Evolutionary conservation across 2,329 filamentous ascomycete genomes (phyloP).

Genomic region (Rutstroemia sp.): DNA sequence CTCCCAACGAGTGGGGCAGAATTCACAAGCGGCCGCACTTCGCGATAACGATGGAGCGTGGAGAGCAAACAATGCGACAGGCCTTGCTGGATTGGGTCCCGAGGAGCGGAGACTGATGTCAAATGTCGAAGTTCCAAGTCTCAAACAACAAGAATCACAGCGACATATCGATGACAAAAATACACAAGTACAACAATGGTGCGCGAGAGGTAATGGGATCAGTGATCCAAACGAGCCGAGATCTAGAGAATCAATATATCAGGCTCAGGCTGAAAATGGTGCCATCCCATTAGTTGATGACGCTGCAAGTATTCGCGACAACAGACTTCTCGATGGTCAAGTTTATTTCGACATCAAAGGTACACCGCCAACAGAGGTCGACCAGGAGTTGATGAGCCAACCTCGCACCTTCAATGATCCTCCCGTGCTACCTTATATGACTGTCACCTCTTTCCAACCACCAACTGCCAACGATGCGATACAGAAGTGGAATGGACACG

Average conservation of each 20-base stretch:
- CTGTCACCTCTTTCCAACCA: slow-evolving; percentile 34
- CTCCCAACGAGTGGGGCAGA: slow-evolving; percentile 6
- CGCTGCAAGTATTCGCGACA: slow-evolving; percentile 27
- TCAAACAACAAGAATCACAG: slow-evolving; percentile 29
- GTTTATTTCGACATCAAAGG: slow-evolving; percentile 25
- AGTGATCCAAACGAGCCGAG: slow-evolving; percentile 18
- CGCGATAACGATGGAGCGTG: slow-evolving; percentile 24
- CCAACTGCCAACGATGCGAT: slow-evolving; percentile 42
- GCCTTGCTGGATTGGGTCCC: slow-evolving; percentile 25
- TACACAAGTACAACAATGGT: slow-evolving; percentile 30
- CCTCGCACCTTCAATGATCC: slow-evolving; percentile 31
- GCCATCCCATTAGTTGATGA: slow-evolving; percentile 24
- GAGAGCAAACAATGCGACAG: slow-evolving; percentile 19
- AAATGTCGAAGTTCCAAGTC: slow-evolving; percentile 20
- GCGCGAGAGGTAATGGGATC: slow-evolving; percentile 19
- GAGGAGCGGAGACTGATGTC: slow-evolving; percentile 20
- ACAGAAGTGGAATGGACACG: slow-evolving; percentile 35
- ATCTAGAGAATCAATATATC: slow-evolving; percentile 17
- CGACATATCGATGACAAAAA: slow-evolving; percentile 26
- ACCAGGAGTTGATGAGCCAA: slow-evolving; percentile 24
- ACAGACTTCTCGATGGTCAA: slow-evolving; percentile 26
- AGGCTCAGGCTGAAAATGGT: slow-evolving; percentile 15
- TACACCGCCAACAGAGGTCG: slow-evolving; percentile 17
- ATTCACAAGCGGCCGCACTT: slow-evolving; percentile 7
- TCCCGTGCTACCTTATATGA: slow-evolving; percentile 29